phyloP scores from a whole-genome alignment of 2,329 filamentous ascomycete genomes.

The Epicoccum nigrum region DNA sequence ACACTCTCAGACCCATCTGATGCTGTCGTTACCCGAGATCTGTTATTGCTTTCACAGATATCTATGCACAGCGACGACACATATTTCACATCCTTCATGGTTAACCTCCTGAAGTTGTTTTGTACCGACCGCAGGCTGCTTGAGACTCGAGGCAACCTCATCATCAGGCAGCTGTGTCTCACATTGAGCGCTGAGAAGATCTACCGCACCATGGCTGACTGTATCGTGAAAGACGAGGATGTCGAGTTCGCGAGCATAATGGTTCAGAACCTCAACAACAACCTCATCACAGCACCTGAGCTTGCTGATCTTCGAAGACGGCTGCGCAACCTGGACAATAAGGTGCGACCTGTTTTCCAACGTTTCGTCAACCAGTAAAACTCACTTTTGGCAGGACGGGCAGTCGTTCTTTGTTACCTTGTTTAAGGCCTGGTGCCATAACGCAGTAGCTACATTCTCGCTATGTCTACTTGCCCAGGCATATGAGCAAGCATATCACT shows the following conservation, averaged over 20 bases:
- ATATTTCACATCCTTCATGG: slow-evolving; percentile 98
- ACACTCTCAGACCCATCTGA: slow-evolving; percentile 95
- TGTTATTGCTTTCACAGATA: slow-evolving; percentile 93
- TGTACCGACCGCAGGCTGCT: slow-evolving; percentile 90
- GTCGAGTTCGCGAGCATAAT: slow-evolving; percentile 99
- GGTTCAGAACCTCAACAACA: slow-evolving; percentile 99
- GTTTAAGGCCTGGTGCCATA: slow-evolving; percentile 98
- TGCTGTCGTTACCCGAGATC: slow-evolving; percentile 91
- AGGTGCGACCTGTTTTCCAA: slow-evolving; percentile 34
- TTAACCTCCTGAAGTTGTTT: slow-evolving; percentile 92
- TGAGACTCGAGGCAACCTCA: slow-evolving; percentile 91
- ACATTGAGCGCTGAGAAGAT: slow-evolving; percentile 94
- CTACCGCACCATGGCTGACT: slow-evolving; percentile 93
- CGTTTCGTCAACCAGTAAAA: slow-evolving; percentile 22
- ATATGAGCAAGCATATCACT: slow-evolving; percentile 96
- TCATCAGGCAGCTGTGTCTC: slow-evolving; percentile 92
- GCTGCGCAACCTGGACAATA: slow-evolving; percentile 86
- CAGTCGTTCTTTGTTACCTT: slow-evolving; percentile 94
- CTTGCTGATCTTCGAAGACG: slow-evolving; percentile 88
- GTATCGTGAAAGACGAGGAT: slow-evolving; percentile 96
- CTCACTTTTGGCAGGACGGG: slow-evolving; percentile 67
- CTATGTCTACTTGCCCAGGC: slow-evolving; percentile 93
- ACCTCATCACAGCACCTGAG: slow-evolving; percentile 95
- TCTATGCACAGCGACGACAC: slow-evolving; percentile 96
- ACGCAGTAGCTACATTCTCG: slow-evolving; percentile 96